Percentiles rank a stretch among this genome's conserved stretches.
These are phyloP conservation scores for Acrodontium crateriforme DNA, from an alignment of 2,329 filamentous ascomycete species.

Conservation along the genomic window DNA sequence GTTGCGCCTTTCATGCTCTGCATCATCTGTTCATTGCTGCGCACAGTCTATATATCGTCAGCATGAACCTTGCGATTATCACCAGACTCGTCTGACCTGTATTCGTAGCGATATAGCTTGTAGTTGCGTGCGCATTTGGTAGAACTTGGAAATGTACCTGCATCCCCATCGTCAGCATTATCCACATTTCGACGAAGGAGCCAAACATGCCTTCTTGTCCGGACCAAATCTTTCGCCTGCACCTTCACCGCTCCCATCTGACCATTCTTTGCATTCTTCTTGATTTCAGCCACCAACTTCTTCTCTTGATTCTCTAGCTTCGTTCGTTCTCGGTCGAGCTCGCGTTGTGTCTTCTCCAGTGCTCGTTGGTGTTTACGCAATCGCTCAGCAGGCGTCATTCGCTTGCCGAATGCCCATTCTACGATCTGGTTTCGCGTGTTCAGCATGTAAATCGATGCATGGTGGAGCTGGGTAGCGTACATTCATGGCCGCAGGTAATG, in stretches of 20 bases:
- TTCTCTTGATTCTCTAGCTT: conserved; percentile 99
- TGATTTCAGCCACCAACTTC: conserved; percentile 89
- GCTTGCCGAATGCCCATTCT: conserved; percentile 98
- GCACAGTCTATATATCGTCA: conserved; percentile 55
- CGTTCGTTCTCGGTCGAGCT: conserved; percentile 84
- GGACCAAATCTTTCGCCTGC: conserved; percentile 90
- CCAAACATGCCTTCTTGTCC: conserved; percentile 57
- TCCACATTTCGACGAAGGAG: neutral
- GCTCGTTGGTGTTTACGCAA: conserved; percentile 89
- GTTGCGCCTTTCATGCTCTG: conserved; percentile 98
- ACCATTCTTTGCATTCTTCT: conserved; percentile 94
- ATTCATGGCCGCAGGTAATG: conserved; percentile 37
- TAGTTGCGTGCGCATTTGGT: conserved; percentile 91
- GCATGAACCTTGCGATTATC: neutral
- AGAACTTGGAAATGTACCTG: conserved; percentile 98
- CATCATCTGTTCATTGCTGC: conserved; percentile 99
- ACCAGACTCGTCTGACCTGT: conserved; percentile 47
- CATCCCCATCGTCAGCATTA: conserved; percentile 23
- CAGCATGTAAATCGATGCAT: neutral
- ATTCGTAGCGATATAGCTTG: conserved; percentile 92
- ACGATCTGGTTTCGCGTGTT: conserved; percentile 53
- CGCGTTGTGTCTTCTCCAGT: conserved; percentile 91
- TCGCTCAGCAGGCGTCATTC: conserved; percentile 90
- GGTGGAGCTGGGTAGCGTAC: conserved; percentile 25
- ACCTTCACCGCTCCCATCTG: conserved; percentile 99